These are phyloP conservation scores for Rutstroemia sp. DNA, from an alignment of 2,329 filamentous ascomycete genomes.

Conservation along the genomic window DNA sequence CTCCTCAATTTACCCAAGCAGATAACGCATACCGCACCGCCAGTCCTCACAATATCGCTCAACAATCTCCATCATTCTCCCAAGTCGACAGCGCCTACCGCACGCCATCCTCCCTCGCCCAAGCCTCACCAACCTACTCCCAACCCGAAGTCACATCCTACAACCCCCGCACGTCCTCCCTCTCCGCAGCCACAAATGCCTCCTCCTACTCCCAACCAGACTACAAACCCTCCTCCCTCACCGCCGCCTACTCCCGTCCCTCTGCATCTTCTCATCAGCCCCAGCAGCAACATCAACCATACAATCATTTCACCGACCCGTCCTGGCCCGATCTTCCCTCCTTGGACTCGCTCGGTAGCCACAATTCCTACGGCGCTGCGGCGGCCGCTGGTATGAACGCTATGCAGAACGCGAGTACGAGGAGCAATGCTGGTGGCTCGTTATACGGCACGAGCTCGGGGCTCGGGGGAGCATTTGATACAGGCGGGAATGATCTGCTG, in stretches of 20 bases:
- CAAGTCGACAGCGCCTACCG: constrained; percentile 22
- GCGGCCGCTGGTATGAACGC: constrained; percentile 5
- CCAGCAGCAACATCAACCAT: constrained; percentile 18
- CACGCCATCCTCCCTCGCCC: constrained; percentile 18
- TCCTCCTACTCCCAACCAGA: constrained; percentile 23
- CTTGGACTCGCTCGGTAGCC: constrained; percentile 13
- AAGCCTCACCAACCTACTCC: constrained; percentile 26
- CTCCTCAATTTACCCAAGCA: constrained; percentile 25
- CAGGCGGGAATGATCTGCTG: constrained; percentile 13
- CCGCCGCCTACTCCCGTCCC: constrained; percentile 20
- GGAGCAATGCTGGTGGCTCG: constrained; percentile 7
- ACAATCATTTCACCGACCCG: constrained; percentile 24
- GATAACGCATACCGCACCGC: constrained; percentile 26
- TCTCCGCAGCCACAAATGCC: constrained; percentile 20
- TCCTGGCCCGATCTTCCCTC: constrained; percentile 28
- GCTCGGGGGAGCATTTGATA: constrained; percentile 12
- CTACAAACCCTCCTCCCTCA: constrained; percentile 11
- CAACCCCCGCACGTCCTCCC: constrained; percentile 21
- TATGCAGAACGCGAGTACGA: background rate
- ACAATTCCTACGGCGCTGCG: constrained; percentile 1
- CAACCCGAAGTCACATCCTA: constrained; percentile 19
- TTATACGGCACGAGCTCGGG: constrained; percentile 16
- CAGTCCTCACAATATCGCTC: constrained; percentile 25
- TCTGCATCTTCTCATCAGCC: constrained; percentile 19
- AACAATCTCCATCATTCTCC: constrained; percentile 25